phyloP scores from a whole-genome alignment of 2,329 filamentous ascomycete genomes.

The Zalaria obscura region DNA sequence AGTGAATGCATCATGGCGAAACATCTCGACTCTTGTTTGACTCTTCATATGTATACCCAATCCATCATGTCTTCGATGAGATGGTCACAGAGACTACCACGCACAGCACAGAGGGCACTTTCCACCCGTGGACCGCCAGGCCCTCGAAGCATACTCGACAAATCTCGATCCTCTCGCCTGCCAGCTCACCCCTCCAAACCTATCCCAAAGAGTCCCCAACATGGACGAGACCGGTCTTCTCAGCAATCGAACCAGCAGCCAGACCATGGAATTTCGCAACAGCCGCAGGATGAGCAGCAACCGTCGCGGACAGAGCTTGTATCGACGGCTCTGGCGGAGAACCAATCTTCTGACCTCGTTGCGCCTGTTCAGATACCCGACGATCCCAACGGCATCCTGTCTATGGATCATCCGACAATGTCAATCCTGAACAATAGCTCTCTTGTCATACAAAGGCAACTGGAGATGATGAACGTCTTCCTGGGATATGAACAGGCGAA shows the following conservation, averaged over 20 bases:
- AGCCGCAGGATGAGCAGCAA: conserved; percentile 5
- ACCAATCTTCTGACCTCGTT: conserved; percentile 34
- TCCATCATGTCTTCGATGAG: too few species aligned
- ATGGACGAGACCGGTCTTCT: conserved; percentile 3
- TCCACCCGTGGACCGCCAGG: conserved; percentile 10
- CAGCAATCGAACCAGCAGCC: not conserved
- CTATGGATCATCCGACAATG: conserved; percentile 42
- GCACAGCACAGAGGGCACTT: not conserved
- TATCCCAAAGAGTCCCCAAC: not conserved
- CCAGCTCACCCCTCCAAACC: not conserved
- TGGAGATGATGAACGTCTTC: conserved; percentile 53
- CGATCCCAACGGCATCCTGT: conserved; percentile 45
- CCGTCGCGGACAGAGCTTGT: conserved; percentile 26
- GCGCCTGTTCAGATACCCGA: conserved; percentile 47
- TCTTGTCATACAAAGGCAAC: conserved; percentile 46
- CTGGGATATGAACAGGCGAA: conserved; percentile 55
- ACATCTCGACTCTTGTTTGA: too few species aligned
- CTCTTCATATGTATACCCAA: too few species aligned
- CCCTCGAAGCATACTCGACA: conserved; percentile 7
- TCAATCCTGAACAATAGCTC: conserved; percentile 45
- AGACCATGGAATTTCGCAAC: conserved; percentile 5
- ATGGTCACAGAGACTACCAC: not conserved
- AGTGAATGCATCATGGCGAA: too few species aligned
- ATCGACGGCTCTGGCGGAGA: conserved; percentile 29
- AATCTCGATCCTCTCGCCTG: conserved; percentile 2